Percentiles rank a stretch among this genome's conserved stretches.
These are phyloP conservation scores for Chalciporus sp. DNA, from an alignment of 1,284 basidiomycete species.

Conservation along the genomic window DNA sequence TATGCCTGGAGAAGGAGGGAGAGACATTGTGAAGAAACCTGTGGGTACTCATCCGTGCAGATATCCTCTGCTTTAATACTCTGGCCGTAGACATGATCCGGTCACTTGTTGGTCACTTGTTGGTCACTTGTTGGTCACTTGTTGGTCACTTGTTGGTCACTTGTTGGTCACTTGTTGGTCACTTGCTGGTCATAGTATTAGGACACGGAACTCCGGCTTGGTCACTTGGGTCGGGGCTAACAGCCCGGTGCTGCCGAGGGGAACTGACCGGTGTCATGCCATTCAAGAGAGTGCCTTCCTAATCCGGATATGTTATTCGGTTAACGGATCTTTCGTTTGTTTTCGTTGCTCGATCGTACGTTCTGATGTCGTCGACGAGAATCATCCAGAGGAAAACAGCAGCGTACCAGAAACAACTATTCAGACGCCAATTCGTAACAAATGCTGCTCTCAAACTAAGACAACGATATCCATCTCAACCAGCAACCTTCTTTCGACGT, in stretches of 20 bases:
- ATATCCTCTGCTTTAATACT: not conserved
- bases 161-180: too few relatives aligned
- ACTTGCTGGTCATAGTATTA: too few relatives aligned
- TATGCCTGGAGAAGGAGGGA: slow-evolving; percentile 59
- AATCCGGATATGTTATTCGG: not conserved
- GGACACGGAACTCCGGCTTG: too few relatives aligned
- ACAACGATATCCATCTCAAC: slow-evolving; percentile 45
- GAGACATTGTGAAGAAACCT: slow-evolving; percentile 22
- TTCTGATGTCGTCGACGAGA: not conserved
- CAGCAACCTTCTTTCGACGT: slow-evolving; percentile 52
- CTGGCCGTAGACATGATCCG: too few relatives aligned
- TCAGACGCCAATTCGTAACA: slow-evolving; percentile 40
- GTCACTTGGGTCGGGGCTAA: too few relatives aligned
- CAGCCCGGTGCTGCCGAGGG: too few relatives aligned
- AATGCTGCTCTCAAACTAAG: slow-evolving; percentile 43
- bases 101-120: too few relatives aligned
- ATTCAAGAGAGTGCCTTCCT: too few relatives aligned
- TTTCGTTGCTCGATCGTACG: not conserved
- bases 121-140: too few relatives aligned
- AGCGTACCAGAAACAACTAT: not conserved
- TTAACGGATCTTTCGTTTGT: not conserved
- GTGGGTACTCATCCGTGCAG: not conserved
- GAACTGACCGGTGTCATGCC: too few relatives aligned
- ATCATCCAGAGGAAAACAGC: not conserved
- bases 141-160: too few relatives aligned